A percentile compares a stretch with the other conserved stretches of the same genome.
Conservation (phyloP, 2,329 filamentous ascomycete species). For the Drechslerella dactyloides region DNA sequence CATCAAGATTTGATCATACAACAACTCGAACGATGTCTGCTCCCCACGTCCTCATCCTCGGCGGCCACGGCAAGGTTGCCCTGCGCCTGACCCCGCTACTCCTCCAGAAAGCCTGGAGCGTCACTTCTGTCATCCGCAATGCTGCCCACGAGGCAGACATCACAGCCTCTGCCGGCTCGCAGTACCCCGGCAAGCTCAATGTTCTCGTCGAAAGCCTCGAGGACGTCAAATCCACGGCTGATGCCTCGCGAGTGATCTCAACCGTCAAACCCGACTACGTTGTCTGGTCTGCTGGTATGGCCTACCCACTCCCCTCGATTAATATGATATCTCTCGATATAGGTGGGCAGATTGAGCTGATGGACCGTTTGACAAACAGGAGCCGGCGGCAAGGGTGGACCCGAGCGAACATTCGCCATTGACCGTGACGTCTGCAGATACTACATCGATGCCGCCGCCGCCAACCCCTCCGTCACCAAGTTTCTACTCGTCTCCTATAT, state of each 20-base stretch:
- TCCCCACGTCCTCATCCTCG: slow-evolving; percentile 46
- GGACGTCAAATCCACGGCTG: slow-evolving; percentile 59
- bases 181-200: slow-evolving; percentile 61
- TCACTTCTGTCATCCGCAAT: slow-evolving; percentile 78
- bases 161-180: slow-evolving; percentile 24
- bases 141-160: slow-evolving; percentile 52
- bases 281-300: slow-evolving; percentile 71
- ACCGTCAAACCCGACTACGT: slow-evolving; percentile 64
- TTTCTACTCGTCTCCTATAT: slow-evolving; percentile 72
- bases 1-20: background rate
- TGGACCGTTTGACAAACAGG: slow-evolving; percentile 57
- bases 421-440: slow-evolving; percentile 70
- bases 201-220: slow-evolving; percentile 38
- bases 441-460: slow-evolving; percentile 67
- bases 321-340: no score
- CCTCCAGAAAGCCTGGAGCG: slow-evolving; percentile 74
- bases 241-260: slow-evolving; percentile 37
- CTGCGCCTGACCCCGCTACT: slow-evolving; percentile 77
- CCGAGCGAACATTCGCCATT: slow-evolving; percentile 66
- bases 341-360: slow-evolving; percentile 23
- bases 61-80: slow-evolving; percentile 78
- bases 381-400: slow-evolving; percentile 67
- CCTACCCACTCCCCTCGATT: no score
- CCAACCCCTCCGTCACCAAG: slow-evolving; percentile 64
- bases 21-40: slow-evolving; percentile 20